phyloP scores from a whole-genome alignment of 768 basidiomycete species.

The Russula brevipes region DNA sequence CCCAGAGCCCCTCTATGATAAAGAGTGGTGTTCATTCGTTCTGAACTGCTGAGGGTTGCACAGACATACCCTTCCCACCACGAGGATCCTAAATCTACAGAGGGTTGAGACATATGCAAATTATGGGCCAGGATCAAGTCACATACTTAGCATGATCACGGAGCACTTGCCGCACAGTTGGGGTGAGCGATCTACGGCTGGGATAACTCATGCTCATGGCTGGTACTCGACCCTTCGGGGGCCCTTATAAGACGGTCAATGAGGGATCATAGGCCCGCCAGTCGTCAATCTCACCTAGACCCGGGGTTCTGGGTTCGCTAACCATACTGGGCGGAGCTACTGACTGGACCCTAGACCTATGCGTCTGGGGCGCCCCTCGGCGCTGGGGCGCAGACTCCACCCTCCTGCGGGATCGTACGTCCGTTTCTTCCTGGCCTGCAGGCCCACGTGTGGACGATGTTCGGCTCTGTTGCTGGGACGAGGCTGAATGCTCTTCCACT shows the following conservation, averaged over 20 bases:
- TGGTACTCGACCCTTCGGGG: background rate
- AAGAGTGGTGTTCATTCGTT: background rate
- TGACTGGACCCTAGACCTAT: background rate
- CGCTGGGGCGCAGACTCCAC: background rate
- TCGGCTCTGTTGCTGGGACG: no score
- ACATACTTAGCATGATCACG: background rate
- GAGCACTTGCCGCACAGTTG: background rate
- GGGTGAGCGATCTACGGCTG: background rate
- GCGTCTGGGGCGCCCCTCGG: background rate
- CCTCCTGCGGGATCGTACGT: no score
- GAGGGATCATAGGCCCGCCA: background rate
- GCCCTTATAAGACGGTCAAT: background rate
- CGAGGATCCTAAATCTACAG: constrained; percentile 9
- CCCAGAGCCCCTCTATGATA: constrained; percentile 6
- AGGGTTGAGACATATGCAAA: background rate
- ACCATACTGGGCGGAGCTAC: no score
- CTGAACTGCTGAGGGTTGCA: background rate
- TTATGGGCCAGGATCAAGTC: background rate
- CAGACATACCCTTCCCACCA: constrained; percentile 2
- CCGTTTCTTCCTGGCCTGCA: no score
- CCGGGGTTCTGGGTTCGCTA: background rate
- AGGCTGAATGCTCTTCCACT: no score
- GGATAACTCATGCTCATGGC: background rate
- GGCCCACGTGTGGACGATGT: no score
- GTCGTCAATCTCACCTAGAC: background rate